Evolutionary conservation across 129 eudicot genomes (phyloP).

Genomic region (Arctium minus): DNA sequence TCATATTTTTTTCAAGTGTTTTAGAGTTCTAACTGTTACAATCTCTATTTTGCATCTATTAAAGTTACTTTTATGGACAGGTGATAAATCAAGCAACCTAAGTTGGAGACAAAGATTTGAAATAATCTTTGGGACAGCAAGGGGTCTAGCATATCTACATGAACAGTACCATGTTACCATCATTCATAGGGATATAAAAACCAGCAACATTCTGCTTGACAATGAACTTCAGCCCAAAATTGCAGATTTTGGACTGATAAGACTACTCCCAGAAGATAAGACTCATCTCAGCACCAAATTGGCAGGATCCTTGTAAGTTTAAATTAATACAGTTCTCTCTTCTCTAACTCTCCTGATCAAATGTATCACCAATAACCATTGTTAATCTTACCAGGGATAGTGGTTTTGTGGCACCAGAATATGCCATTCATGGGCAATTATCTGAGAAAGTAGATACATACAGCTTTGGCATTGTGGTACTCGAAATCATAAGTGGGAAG

Average conservation of each 20-base stretch:
- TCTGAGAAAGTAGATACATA: slow-evolving; percentile 64
- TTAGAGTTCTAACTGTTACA: not conserved
- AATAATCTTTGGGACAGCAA: slow-evolving; percentile 57
- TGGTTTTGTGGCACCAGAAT: slow-evolving; percentile 67
- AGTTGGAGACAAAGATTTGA: slow-evolving; percentile 60
- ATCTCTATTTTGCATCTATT: not conserved
- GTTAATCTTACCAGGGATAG: slow-evolving; percentile 23
- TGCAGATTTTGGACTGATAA: slow-evolving; percentile 57
- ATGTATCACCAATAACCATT: not conserved
- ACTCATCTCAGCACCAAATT: slow-evolving; percentile 55
- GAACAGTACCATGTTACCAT: slow-evolving; percentile 61
- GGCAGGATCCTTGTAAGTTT: slow-evolving; percentile 56
- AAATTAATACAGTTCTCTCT: not conserved
- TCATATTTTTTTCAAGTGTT: not conserved
- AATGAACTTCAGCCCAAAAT: slow-evolving; percentile 52
- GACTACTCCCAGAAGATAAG: slow-evolving; percentile 50
- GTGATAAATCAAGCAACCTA: slow-evolving; percentile 38
- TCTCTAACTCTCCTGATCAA: not conserved
- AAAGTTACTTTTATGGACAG: slow-evolving; percentile 20
- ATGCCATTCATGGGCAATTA: slow-evolving; percentile 58
- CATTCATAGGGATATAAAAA: slow-evolving; percentile 64
- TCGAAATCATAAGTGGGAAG: slow-evolving; percentile 62
- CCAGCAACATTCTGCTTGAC: slow-evolving; percentile 57
- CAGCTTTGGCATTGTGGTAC: slow-evolving; percentile 60
- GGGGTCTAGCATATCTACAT: slow-evolving; percentile 70